Conservation (phyloP, 2,329 filamentous ascomycete species). For the Alternaria alternata region DNA sequence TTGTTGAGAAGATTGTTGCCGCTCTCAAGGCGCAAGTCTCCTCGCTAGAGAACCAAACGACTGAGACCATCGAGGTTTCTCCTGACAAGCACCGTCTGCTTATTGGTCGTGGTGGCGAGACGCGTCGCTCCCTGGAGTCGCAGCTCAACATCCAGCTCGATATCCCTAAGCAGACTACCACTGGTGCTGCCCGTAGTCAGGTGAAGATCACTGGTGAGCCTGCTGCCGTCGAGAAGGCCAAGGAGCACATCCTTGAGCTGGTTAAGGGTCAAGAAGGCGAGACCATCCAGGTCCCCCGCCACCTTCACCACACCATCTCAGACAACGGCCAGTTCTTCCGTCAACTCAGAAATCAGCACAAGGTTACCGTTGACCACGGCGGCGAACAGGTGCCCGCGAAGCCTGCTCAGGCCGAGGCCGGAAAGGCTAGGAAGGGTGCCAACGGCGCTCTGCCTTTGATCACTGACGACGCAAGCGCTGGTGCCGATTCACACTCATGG, state of each 20-base stretch:
- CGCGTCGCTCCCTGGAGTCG: slow-evolving; percentile 82
- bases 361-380: slow-evolving; percentile 90
- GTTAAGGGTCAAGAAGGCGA: slow-evolving; percentile 89
- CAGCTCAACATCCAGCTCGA: slow-evolving; percentile 88
- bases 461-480: slow-evolving; percentile 74
- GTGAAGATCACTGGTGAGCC: slow-evolving; percentile 86
- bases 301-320: slow-evolving; percentile 82
- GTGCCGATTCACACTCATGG: slow-evolving; percentile 78
- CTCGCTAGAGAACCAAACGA: slow-evolving; percentile 84
- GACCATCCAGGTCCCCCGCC: slow-evolving; percentile 82
- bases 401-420: slow-evolving; percentile 61
- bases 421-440: slow-evolving; percentile 58
- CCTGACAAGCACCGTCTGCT: slow-evolving; percentile 88
- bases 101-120: slow-evolving; percentile 91
- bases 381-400: slow-evolving; percentile 79
- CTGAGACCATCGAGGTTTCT: slow-evolving; percentile 80
- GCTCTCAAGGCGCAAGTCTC: slow-evolving; percentile 82
- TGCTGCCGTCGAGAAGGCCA: slow-evolving; percentile 82
- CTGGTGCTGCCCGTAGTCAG: slow-evolving; percentile 78
- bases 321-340: slow-evolving; percentile 96
- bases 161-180: slow-evolving; percentile 77
- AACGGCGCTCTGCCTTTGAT: slow-evolving; percentile 84
- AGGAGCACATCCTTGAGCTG: slow-evolving; percentile 80
- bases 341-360: slow-evolving; percentile 81
- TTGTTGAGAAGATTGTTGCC: slow-evolving; percentile 88